Evolutionary conservation across 164 flowering plant species (phyloP), one percentile per base, ranked within the genome.

Genomic region (Buxus sempervirens): DNA sequence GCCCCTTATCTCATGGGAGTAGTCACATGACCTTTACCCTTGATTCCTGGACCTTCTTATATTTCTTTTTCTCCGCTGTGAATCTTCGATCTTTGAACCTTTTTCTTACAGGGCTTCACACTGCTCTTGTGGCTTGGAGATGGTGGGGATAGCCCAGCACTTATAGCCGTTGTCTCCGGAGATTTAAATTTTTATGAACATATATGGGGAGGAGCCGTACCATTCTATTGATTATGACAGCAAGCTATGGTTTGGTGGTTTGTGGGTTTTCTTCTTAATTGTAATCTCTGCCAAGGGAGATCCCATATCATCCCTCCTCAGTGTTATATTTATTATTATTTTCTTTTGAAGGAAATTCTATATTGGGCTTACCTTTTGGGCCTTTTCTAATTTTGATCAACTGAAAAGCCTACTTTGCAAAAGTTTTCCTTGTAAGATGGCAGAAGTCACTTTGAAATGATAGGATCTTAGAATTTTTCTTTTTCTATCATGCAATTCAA

Each of bases 31-130:
- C 72, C 73, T 71, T 81, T 80, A 80, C 82, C 87, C 87, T 80
- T 84, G 87, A 81, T 80, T 82, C 84, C 77, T 77, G 86, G 88
- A 84, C 83, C 89, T 83, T 84, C 86, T 83, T 76, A 75, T 80
- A 68, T 71, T 70, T 71, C 63, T 75, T 65, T 63, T 63, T 65
- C 55, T 61, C 48, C 62, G 54, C 76, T 67, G 26, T 65, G 70
- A 71, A 63, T 70, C 85, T 81, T 84, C 66, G 81, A 72, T 76
- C 67, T 81, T 58, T 59, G 79, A 57, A 70, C 82, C 75, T 53
- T 65, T 59, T 53, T 25, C 28, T 45, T 25, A 16, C 18, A n/a
- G n/a, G n/a, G n/a, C n/a, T n/a, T n/a, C n/a, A n/a, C 56, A 32
- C 18, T 16, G 66, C 57, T 58, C 45, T n/a, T 63, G 51, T 51